Evolutionary conservation across 116 monocot genomes (phyloP), one percentile per base, ranked within the genome.

Genomic region (Zostera marina): DNA sequence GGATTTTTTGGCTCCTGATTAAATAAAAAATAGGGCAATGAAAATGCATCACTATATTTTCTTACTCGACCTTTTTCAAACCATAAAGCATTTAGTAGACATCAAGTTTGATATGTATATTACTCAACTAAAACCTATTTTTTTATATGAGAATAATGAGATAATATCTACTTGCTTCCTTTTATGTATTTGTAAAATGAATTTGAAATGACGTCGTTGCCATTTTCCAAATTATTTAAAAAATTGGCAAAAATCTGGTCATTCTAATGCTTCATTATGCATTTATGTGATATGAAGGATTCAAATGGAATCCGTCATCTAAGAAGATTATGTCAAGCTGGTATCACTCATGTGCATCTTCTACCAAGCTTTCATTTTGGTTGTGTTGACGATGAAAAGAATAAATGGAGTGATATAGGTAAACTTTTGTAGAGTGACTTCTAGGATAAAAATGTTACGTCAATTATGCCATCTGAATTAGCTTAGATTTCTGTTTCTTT

Each of bases 281-380:
- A n/a, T n/a, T n/a, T n/a, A n/a, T 64, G 53, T 12, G 64, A 13
- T 41, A 42, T 21, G 11, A 41, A 64, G 48, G 42, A 64, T 74
- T 91, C 90, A 53, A 63, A 69, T 66, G 85, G 90, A 45, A 52
- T 69, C 41, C 25, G 0, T n/a, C 90, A 91, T 47, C 51, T 91
- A 46, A 78, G 69, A 69, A 81, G 79, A 53, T 48, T 91, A 46
- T 53, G 63, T 65, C 44, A 74, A 56, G 78, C 85, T 68, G 90
- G 90, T 66, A 52, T 91, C 59, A 81, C 79, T 60, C 90, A 91
- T 73, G 74, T 91, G 60, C 90, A 91, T 84, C 71, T 91, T 22
- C 61, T 91, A 49, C 90, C 90, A 54, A 74, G 79, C 56, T 91
- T 77, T 70, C 84, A 91, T 56, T 91, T 91, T 70, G 79, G 74